These are phyloP conservation scores for Kitagawia praeruptora DNA, from an alignment of 129 eudicot genomes.

Conservation along the genomic window DNA sequence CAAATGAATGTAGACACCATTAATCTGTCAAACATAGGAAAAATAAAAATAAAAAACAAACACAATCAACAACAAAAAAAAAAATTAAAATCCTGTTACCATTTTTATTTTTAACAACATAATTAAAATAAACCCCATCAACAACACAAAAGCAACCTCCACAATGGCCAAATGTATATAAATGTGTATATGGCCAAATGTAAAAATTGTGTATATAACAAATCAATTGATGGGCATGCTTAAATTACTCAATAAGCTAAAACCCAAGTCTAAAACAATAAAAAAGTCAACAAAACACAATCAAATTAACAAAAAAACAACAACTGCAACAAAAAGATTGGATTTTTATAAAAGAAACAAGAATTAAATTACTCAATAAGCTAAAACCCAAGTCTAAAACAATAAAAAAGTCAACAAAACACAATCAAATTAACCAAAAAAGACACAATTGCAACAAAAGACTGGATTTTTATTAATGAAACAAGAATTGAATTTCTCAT, in stretches of 20 bases:
- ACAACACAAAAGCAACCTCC: constrained; percentile 4
- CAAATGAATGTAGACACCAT: constrained; percentile 20
- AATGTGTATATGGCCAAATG: neutral
- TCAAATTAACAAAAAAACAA: neutral
- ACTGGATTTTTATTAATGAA: no score
- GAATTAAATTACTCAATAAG: neutral
- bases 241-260: neutral
- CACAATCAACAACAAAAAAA: neutral
- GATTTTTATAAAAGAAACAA: no score
- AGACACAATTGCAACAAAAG: no score
- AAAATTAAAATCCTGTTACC: neutral
- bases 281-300: neutral
- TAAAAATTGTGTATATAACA: neutral
- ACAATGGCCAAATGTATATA: neutral
- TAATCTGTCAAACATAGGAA: constrained; percentile 23
- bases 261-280: neutral
- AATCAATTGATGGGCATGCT: neutral
- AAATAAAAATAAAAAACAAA: neutral
- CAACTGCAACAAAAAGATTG: neutral
- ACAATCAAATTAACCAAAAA: neutral
- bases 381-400: neutral
- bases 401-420: neutral
- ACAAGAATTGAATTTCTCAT: neutral
- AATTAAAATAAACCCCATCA: constrained; percentile 1
- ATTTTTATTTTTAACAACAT: neutral